Conservation (phyloP, 2,329 filamentous ascomycete genomes). For the Calonectria multiphialidica region DNA sequence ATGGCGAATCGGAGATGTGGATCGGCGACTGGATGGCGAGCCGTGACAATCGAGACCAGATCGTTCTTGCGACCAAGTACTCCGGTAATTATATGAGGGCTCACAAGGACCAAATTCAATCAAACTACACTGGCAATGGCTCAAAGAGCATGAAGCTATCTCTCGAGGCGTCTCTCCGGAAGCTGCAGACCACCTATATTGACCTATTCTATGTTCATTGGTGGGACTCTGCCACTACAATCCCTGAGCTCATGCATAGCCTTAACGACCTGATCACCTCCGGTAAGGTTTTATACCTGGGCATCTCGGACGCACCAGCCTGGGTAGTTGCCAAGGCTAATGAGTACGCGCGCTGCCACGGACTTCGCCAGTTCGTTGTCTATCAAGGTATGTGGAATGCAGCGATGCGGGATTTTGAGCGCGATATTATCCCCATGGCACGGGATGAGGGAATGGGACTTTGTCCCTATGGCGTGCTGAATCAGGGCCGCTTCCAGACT, state of each 20-base stretch:
- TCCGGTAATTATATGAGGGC: not conserved
- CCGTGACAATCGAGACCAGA: not conserved
- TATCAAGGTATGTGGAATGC: slow-evolving; percentile 59
- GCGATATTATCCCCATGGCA: slow-evolving; percentile 59
- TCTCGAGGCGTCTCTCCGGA: slow-evolving; percentile 68
- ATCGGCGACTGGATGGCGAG: not conserved
- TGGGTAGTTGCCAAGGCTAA: slow-evolving; percentile 78
- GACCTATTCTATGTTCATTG: slow-evolving; percentile 75
- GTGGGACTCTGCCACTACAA: slow-evolving; percentile 76
- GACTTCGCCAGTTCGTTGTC: slow-evolving; percentile 75
- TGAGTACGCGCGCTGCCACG: slow-evolving; percentile 76
- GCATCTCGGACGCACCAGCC: slow-evolving; percentile 76
- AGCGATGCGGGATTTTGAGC: slow-evolving; percentile 53
- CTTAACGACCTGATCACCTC: slow-evolving; percentile 70
- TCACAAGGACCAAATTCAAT: slow-evolving; percentile 55
- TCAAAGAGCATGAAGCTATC: slow-evolving; percentile 71
- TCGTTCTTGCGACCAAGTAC: not conserved
- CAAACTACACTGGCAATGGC: slow-evolving; percentile 70
- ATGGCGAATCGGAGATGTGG: not conserved
- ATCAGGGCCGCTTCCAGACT: slow-evolving; percentile 60
- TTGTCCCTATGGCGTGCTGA: slow-evolving; percentile 70
- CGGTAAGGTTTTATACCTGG: slow-evolving; percentile 75
- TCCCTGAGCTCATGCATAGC: slow-evolving; percentile 76
- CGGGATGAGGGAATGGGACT: slow-evolving; percentile 62
- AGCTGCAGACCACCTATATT: slow-evolving; percentile 76